Percentiles rank a stretch among this genome's conserved stretches.
phyloP scores from a whole-genome alignment of 768 basidiomycete species.

The Amyloporia xantha region DNA sequence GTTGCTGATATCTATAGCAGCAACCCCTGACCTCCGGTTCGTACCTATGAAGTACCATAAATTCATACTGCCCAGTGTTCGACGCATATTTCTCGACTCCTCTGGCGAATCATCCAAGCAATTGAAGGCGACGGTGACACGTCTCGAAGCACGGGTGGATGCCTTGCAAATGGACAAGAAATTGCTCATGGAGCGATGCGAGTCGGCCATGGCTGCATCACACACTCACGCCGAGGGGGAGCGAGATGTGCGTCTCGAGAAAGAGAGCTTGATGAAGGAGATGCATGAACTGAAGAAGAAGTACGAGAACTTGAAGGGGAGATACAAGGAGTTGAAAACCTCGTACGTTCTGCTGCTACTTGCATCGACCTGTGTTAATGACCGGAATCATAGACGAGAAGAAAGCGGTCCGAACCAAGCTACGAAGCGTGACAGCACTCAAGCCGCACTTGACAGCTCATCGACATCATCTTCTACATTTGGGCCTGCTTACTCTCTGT shows the following conservation, averaged over 20 bases:
- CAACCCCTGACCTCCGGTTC: constrained; percentile 32
- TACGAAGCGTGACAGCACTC: constrained; percentile 15
- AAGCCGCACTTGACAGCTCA: constrained; percentile 14
- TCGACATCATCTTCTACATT: constrained; percentile 2
- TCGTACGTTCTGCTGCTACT: constrained; percentile 4
- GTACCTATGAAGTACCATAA: constrained; percentile 45
- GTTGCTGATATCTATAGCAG: constrained; percentile 9
- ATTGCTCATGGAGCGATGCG: constrained; percentile 36
- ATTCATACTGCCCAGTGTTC: constrained; percentile 38
- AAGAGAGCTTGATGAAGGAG: constrained; percentile 14
- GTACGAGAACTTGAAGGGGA: constrained; percentile 14
- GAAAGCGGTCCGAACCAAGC: not conserved
- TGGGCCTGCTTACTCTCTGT: too few species aligned
- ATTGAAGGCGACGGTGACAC: constrained; percentile 28
- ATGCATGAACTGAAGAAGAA: constrained; percentile 13
- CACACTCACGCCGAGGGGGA: constrained; percentile 28
- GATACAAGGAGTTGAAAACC: constrained; percentile 16
- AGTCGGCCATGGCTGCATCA: constrained; percentile 31
- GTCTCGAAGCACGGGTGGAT: constrained; percentile 33
- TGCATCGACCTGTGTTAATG: not conserved
- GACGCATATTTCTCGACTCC: constrained; percentile 40
- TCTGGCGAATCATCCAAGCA: constrained; percentile 9
- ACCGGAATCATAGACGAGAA: not conserved
- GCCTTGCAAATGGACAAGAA: constrained; percentile 36
- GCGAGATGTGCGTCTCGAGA: constrained; percentile 17